Percentiles rank a stretch among this genome's conserved stretches.
Evolutionary conservation across 768 basidiomycete species (phyloP).

Genomic region (Auricularia auricula-judae): DNA sequence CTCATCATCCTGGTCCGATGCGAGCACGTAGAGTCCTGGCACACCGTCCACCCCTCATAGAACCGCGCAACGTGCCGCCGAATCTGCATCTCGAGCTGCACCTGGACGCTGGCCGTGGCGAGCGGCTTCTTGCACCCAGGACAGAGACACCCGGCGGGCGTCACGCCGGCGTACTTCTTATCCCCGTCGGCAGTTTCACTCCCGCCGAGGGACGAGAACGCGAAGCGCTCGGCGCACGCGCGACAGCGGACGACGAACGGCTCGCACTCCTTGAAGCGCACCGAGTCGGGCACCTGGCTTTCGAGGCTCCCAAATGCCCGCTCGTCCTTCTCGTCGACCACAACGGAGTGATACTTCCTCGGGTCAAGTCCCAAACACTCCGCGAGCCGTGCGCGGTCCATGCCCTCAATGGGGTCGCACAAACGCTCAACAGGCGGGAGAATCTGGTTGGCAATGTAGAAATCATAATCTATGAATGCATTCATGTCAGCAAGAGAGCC

Average conservation of each 20-base stretch:
- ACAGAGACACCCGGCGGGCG: slow-evolving; percentile 28
- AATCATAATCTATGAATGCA: slow-evolving; percentile 61
- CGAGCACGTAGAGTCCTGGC: slow-evolving; percentile 77
- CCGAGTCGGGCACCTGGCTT: slow-evolving; percentile 77
- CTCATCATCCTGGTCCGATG: slow-evolving; percentile 87
- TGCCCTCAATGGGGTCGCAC: slow-evolving; percentile 94
- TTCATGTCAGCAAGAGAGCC: background rate
- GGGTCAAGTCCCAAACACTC: slow-evolving; percentile 81
- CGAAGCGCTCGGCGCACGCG: slow-evolving; percentile 48
- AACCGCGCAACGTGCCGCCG: slow-evolving; percentile 65
- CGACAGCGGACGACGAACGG: slow-evolving; percentile 71
- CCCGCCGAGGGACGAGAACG: slow-evolving; percentile 40
- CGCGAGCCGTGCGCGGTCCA: slow-evolving; percentile 81
- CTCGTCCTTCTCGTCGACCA: slow-evolving; percentile 39
- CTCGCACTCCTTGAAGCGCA: slow-evolving; percentile 70
- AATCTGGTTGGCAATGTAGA: slow-evolving; percentile 85
- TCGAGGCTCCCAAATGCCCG: slow-evolving; percentile 69
- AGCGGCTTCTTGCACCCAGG: slow-evolving; percentile 49
- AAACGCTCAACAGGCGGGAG: slow-evolving; percentile 90
- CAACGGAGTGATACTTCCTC: slow-evolving; percentile 35
- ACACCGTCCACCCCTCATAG: slow-evolving; percentile 83
- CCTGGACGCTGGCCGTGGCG: slow-evolving; percentile 50
- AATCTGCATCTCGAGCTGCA: slow-evolving; percentile 83
- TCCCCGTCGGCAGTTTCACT: background rate
- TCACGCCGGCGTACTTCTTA: background rate